Percentiles rank a stretch among this genome's conserved stretches.
phyloP scores from a whole-genome alignment of 129 eudicot genomes.

The Flaveria sonorensis region DNA sequence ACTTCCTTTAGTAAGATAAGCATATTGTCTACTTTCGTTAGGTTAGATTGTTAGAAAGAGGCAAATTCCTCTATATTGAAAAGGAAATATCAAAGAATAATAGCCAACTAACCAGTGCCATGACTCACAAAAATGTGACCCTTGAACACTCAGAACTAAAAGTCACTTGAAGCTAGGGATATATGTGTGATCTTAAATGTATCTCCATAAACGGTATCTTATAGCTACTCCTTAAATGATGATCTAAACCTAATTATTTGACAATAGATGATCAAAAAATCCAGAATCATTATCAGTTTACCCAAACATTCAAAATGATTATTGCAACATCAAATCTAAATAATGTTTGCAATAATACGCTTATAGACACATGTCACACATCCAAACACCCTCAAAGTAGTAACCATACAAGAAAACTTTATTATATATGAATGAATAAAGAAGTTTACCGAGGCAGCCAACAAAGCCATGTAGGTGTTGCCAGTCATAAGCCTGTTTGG shows the following conservation, averaged over 20 bases:
- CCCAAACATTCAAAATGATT: background rate
- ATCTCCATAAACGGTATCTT: background rate
- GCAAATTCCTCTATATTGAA: background rate
- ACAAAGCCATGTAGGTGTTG: conserved; percentile 63
- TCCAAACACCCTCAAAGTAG: conserved; percentile 17
- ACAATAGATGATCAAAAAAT: background rate
- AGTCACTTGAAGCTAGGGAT: background rate
- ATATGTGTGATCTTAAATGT: background rate
- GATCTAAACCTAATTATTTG: background rate
- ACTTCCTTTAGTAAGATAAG: conserved; percentile 9
- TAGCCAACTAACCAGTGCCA: background rate
- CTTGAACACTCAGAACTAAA: conserved; percentile 2
- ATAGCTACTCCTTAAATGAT: conserved; percentile 10
- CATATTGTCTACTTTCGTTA: conserved; percentile 1
- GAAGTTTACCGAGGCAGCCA: conserved; percentile 85
- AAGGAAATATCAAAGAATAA: background rate
- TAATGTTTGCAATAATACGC: background rate
- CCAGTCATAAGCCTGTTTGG: conserved; percentile 94
- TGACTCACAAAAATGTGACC: background rate
- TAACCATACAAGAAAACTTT: background rate
- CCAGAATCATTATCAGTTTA: conserved; percentile 10
- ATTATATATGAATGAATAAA: background rate
- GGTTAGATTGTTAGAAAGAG: conserved; percentile 17
- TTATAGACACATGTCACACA: conserved; percentile 10
- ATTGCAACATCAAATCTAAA: conserved; percentile 4